phyloP scores from a whole-genome alignment of 345 rosid genomes.

The Gossypium arboreum region DNA sequence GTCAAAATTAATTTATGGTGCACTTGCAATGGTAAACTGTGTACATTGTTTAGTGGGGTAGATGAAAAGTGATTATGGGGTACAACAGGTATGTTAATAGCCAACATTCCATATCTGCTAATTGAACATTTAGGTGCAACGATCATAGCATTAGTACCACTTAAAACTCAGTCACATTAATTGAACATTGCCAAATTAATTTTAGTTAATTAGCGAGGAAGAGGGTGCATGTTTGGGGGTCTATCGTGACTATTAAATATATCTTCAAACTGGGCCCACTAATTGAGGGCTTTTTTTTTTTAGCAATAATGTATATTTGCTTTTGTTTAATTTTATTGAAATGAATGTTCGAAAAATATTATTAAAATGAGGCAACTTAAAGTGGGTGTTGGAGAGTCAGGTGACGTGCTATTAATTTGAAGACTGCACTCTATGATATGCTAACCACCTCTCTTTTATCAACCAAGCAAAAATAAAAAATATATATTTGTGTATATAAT shows the following conservation, averaged over 20 bases:
- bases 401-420: background rate
- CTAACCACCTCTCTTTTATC: background rate
- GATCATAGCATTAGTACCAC: too few relatives aligned
- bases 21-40: background rate
- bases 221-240: background rate
- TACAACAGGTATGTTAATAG: conserved; percentile 49
- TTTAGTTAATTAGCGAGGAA: background rate
- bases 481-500: too few relatives aligned
- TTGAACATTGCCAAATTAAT: too few relatives aligned
- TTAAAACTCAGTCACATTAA: too few relatives aligned
- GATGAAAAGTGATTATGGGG: conserved; percentile 72
- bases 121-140: conserved; percentile 7
- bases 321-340: background rate
- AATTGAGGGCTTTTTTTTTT: background rate
- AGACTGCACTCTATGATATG: background rate
- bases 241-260: background rate
- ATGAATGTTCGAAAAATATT: too few relatives aligned
- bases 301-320: background rate
- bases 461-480: background rate
- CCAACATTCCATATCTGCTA: conserved; percentile 82
- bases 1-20: background rate
- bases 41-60: conserved; percentile 40
- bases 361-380: background rate
- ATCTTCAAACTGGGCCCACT: background rate
- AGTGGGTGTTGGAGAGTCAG: background rate